phyloP scores from a whole-genome alignment of 441 rosid genomes.

The Populus trichocarpa region DNA sequence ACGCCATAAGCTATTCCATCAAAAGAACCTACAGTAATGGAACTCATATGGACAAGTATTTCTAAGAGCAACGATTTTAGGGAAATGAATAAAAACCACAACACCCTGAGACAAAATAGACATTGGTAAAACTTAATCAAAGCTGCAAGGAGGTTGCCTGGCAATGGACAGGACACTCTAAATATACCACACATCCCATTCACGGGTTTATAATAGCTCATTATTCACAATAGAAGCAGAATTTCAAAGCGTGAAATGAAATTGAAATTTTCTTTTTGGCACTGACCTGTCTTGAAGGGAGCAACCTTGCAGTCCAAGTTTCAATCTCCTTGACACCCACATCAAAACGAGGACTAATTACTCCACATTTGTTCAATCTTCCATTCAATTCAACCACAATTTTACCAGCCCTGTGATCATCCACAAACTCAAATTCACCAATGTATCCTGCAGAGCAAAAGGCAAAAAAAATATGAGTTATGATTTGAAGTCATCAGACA shows the following conservation, averaged over 20 bases:
- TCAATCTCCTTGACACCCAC: constrained; percentile 53
- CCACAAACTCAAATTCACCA: constrained; percentile 53
- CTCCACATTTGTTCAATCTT: constrained; percentile 52
- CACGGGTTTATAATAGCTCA: not conserved
- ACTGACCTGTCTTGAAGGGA: constrained; percentile 56
- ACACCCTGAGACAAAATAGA: too few species aligned
- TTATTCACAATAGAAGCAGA: too few species aligned
- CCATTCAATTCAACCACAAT: constrained; percentile 52
- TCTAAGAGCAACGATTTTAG: not conserved
- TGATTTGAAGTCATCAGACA: not conserved
- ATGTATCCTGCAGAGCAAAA: constrained; percentile 34
- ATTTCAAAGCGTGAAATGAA: too few species aligned
- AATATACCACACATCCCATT: too few species aligned
- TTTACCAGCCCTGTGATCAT: constrained; percentile 51
- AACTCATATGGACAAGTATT: not conserved
- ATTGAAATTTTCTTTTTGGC: not conserved
- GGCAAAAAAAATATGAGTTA: not conserved
- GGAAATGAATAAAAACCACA: too few species aligned
- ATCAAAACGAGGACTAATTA: constrained; percentile 57
- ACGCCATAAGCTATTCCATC: not conserved
- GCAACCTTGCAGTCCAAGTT: constrained; percentile 58
- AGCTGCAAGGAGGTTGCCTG: too few species aligned
- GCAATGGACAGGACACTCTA: too few species aligned
- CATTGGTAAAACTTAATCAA: too few species aligned
- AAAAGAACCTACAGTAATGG: not conserved